Evolutionary conservation across 257 asterid genomes (phyloP).

Genomic region (Apocynum venetum): DNA sequence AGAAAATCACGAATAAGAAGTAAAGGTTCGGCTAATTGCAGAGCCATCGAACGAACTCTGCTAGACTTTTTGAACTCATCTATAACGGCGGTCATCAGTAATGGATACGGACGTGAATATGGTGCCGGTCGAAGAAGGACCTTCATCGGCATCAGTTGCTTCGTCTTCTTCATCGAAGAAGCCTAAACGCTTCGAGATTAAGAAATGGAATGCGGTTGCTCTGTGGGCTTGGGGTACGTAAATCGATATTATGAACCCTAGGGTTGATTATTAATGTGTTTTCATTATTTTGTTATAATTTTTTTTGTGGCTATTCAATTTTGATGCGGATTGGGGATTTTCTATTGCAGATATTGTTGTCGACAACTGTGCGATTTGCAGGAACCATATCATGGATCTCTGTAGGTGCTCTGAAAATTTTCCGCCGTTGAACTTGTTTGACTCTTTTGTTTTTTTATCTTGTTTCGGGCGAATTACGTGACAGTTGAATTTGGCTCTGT

Average conservation of each 20-base stretch:
- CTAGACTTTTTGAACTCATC: neutral
- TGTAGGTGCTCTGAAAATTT: conserved; percentile 38
- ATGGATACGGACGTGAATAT: conserved; percentile 55
- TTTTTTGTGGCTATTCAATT: neutral
- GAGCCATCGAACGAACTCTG: no score
- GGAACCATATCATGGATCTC: conserved; percentile 89
- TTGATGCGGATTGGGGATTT: neutral
- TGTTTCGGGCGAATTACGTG: neutral
- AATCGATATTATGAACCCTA: neutral
- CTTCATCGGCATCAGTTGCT: conserved; percentile 33
- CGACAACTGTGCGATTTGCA: conserved; percentile 79
- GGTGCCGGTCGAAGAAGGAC: conserved; percentile 68
- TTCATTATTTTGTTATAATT: neutral
- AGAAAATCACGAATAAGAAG: no score
- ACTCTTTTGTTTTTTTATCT: neutral
- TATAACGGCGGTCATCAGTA: neutral
- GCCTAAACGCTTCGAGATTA: conserved; percentile 67
- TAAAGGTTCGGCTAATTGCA: no score
- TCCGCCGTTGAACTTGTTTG: neutral
- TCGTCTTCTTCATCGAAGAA: conserved; percentile 49
- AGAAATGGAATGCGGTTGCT: conserved; percentile 89
- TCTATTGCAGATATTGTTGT: conserved; percentile 68
- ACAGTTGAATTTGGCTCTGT: neutral
- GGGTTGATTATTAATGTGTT: neutral
- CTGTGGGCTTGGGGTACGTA: conserved; percentile 88